Evolutionary conservation across 768 basidiomycete genomes (phyloP).

Genomic region (Gymnopilus junonius): DNA sequence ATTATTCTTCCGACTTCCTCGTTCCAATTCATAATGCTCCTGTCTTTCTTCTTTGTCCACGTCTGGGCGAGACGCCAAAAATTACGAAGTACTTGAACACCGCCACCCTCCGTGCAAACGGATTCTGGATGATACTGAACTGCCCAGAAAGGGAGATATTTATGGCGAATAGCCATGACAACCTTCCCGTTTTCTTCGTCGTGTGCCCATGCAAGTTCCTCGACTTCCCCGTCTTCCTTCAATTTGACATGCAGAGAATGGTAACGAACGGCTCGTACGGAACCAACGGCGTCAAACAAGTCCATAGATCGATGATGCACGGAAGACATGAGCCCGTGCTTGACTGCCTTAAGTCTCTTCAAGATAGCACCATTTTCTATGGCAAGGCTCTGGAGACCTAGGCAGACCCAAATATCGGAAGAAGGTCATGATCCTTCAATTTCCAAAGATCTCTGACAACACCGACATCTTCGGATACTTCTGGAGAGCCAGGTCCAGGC

Average conservation of each 20-base stretch:
- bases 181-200: constrained; percentile 72
- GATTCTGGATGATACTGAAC: constrained; percentile 93
- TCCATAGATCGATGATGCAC: constrained; percentile 62
- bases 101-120: constrained; percentile 70
- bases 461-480: constrained; percentile 64
- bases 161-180: constrained; percentile 77
- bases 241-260: constrained; percentile 77
- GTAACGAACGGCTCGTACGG: constrained; percentile 71
- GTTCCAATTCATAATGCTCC: constrained; percentile 48
- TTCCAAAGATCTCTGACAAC: constrained; percentile 75
- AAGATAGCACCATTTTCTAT: constrained; percentile 66
- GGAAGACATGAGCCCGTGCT: constrained; percentile 76
- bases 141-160: constrained; percentile 74
- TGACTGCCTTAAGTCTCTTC: constrained; percentile 67
- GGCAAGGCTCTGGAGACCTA: constrained; percentile 80
- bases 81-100: constrained; percentile 68
- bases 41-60: constrained; percentile 52
- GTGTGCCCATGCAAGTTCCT: constrained; percentile 74
- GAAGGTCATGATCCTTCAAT: constrained; percentile 47
- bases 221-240: constrained; percentile 48
- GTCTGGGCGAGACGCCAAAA: constrained; percentile 72
- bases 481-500: constrained; percentile 82
- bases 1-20: constrained; percentile 37
- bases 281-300: constrained; percentile 61
- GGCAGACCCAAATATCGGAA: constrained; percentile 87